These are phyloP conservation scores for Medicago lupulina DNA, from an alignment of 306 rosid species.

Conservation along the genomic window DNA sequence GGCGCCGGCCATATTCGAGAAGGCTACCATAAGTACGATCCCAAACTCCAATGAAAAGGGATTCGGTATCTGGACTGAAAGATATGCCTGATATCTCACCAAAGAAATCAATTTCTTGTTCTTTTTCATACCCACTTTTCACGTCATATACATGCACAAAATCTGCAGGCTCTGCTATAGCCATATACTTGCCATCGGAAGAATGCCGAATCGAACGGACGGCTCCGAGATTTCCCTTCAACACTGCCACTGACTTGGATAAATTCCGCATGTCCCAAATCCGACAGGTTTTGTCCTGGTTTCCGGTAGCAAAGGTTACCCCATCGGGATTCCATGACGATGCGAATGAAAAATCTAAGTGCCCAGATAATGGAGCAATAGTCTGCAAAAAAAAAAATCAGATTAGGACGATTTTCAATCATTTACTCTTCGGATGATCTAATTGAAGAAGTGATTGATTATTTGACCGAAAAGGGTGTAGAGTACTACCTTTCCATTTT, in stretches of 20 bases:
- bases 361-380: constrained; percentile 57
- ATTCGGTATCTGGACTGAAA: constrained; percentile 85
- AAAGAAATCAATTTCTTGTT: constrained; percentile 82
- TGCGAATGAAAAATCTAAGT: constrained; percentile 84
- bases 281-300: constrained; percentile 87
- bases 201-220: constrained; percentile 69
- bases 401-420: constrained; percentile 17
- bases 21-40: constrained; percentile 89
- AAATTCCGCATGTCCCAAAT: constrained; percentile 79
- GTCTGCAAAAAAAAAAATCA: constrained; percentile 53
- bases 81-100: constrained; percentile 87
- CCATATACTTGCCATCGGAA: constrained; percentile 75
- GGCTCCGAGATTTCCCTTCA: constrained; percentile 88
- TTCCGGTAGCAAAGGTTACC: constrained; percentile 77
- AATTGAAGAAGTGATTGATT: constrained; percentile 2
- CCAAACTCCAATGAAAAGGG: constrained; percentile 81
- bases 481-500: constrained; percentile 72
- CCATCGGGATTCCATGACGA: constrained; percentile 87
- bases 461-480: constrained; percentile 12
- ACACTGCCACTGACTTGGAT: constrained; percentile 71
- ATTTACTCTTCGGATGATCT: constrained; percentile 22
- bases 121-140: constrained; percentile 67
- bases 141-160: constrained; percentile 81
- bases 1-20: constrained; percentile 67
- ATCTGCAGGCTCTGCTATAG: constrained; percentile 86